phyloP scores from a whole-genome alignment of 345 rosid genomes.

The Hevea brasiliensis region DNA sequence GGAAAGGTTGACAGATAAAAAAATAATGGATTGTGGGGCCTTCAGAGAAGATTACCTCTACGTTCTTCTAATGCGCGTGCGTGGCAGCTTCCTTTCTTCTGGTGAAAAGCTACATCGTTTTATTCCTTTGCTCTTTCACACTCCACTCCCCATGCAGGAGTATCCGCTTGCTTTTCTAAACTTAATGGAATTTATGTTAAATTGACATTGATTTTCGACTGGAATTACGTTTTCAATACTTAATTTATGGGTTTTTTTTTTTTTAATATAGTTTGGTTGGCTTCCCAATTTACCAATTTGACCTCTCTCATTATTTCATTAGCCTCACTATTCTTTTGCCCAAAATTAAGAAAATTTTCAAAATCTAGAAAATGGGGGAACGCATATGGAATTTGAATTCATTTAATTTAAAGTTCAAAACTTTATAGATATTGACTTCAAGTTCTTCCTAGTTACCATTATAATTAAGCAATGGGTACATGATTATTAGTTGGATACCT shows the following conservation, averaged over 20 bases:
- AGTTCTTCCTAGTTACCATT: too few species aligned
- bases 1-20: slow-evolving; percentile 9
- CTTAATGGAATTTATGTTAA: neutral
- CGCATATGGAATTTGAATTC: too few species aligned
- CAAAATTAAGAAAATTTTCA: neutral
- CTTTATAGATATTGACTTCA: too few species aligned
- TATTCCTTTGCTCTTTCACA: too few species aligned
- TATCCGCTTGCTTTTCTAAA: neutral
- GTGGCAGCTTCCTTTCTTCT: neutral
- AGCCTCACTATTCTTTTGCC: neutral
- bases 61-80: slow-evolving; percentile 5
- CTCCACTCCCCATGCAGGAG: neutral
- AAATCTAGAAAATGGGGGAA: too few species aligned
- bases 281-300: neutral
- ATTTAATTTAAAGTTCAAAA: too few species aligned
- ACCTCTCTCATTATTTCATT: neutral
- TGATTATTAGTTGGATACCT: too few species aligned
- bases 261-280: neutral
- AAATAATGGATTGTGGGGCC: slow-evolving; percentile 6
- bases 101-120: neutral
- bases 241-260: neutral
- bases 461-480: too few species aligned
- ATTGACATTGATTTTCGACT: slow-evolving; percentile 17
- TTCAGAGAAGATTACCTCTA: neutral
- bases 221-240: neutral